phyloP scores from a whole-genome alignment of 2,329 filamentous ascomycete species.

The Epichloe typhina region DNA sequence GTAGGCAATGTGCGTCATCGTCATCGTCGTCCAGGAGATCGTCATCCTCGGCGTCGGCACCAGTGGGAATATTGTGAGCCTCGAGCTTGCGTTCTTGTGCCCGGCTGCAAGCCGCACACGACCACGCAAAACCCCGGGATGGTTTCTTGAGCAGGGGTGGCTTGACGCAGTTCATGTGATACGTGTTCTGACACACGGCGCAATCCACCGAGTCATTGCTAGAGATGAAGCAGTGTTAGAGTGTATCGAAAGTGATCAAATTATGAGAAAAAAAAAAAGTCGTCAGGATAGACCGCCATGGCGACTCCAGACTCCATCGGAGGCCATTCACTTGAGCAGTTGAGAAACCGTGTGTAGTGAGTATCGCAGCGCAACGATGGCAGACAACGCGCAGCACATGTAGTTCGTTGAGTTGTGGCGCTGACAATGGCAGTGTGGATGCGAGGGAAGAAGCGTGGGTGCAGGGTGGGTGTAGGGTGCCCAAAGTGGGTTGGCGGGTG shows the following conservation, averaged over 20 bases:
- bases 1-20: slow-evolving; percentile 42
- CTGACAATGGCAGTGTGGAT: slow-evolving; percentile 7
- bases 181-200: slow-evolving; percentile 86
- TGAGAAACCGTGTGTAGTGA: background rate
- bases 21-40: slow-evolving; percentile 58
- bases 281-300: background rate
- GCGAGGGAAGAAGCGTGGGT: slow-evolving; percentile 8
- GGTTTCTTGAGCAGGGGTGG: slow-evolving; percentile 91
- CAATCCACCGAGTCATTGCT: slow-evolving; percentile 95
- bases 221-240: slow-evolving; percentile 3
- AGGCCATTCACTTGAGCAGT: background rate
- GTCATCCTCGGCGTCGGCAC: slow-evolving; percentile 57
- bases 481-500: slow-evolving; percentile 4
- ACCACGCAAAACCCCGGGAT: slow-evolving; percentile 94
- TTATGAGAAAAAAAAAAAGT: too few species aligned
- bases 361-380: background rate
- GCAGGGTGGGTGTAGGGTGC: slow-evolving; percentile 3
- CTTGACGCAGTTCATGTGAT: slow-evolving; percentile 96
- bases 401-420: slow-evolving; percentile 4
- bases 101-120: slow-evolving; percentile 87
- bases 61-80: slow-evolving; percentile 70
- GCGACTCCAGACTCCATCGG: background rate
- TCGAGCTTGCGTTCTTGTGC: slow-evolving; percentile 91
- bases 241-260: too few species aligned
- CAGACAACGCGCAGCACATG: background rate